Evolutionary conservation across 345 rosid species (phyloP), one percentile per base, ranked within the genome.

Genomic region (Lepidium africanum): DNA sequence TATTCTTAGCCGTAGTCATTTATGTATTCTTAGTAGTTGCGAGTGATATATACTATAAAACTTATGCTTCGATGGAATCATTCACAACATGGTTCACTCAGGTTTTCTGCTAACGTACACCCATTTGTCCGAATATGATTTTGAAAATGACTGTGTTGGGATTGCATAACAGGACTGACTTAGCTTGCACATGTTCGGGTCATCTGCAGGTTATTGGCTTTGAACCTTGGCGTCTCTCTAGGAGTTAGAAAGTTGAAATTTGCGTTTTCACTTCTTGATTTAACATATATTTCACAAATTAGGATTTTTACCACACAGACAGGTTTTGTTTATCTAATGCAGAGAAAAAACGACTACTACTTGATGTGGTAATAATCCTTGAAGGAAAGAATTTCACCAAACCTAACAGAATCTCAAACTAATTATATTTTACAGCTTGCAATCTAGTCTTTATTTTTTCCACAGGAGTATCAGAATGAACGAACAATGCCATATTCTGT

Each of bases 401-500:
- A 32, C 66, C 58, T 19, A 36, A 51, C 69, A 68, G 16, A 67
- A 60, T 58, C 56, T 61, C 30, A 60, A 60, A 55, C 65, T 52
- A 69, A 27, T 32, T 17, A 25, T 46, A 32, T 52, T 62, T 55
- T 69, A 68, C 69, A 62, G 53, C 32, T 37, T 17, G 14, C 50
- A 46, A 30, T 54, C 64, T 37, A 53, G 38, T 67, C 1, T 45
- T 32, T 65, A 4, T 13, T 60, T 65, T 10, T 46, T 30, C 33
- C 54, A 13, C 46, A 39, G 10, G 46, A 51, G 50, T 6, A 32
- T 72, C 73, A 82, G 81, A 83, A 87, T 10, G 94, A 86, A 33
- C 96, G 96, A 50, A 89, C 96, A 69, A 90, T 78, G 56, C 91
- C 83, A 79, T 87, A 86, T 39, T 80, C 88, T 49, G 73, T 57